Evolutionary conservation across 1,139 yeast genomes (phyloP).

Genomic region (Hyphopichia pseudoburtonii): DNA sequence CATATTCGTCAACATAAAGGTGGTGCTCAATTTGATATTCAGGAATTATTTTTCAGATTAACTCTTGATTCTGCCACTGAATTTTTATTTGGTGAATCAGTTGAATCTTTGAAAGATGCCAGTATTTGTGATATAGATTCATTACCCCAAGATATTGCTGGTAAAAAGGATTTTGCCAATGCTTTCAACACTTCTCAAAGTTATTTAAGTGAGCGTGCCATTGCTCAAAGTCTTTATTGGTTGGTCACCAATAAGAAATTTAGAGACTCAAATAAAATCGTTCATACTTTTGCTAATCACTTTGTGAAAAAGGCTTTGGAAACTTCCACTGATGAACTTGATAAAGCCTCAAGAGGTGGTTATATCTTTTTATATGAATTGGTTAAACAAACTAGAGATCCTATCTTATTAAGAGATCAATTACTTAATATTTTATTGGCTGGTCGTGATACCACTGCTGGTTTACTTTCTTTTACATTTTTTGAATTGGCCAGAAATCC

Average conservation of each 20-base stretch:
- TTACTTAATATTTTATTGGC: conserved; percentile 52
- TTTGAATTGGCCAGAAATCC: conserved; percentile 49
- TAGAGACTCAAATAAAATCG: conserved; percentile 24
- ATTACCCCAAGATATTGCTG: conserved; percentile 18
- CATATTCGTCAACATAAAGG: conserved; percentile 27
- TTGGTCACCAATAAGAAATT: conserved; percentile 33
- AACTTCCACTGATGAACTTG: conserved; percentile 30
- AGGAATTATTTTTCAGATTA: conserved; percentile 46
- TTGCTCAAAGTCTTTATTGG: conserved; percentile 35
- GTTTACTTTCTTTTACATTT: conserved; percentile 47
- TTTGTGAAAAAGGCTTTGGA: conserved; percentile 31
- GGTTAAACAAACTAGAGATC: conserved; percentile 50
- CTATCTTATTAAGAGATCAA: conserved; percentile 50
- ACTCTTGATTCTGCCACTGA: conserved; percentile 62
- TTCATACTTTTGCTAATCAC: conserved; percentile 34
- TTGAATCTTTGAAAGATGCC: conserved; percentile 36
- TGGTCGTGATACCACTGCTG: conserved; percentile 61
- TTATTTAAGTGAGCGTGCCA: conserved; percentile 36
- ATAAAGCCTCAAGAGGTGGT: conserved; percentile 34
- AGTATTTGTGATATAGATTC: conserved; percentile 16
- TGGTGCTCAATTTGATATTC: conserved; percentile 45
- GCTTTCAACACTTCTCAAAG: conserved; percentile 44
- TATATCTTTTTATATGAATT: conserved; percentile 53
- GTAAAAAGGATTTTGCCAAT: conserved; percentile 40
- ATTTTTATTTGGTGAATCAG: conserved; percentile 58